Conservation (phyloP, 768 basidiomycete genomes). For the Boletus huronensis region DNA sequence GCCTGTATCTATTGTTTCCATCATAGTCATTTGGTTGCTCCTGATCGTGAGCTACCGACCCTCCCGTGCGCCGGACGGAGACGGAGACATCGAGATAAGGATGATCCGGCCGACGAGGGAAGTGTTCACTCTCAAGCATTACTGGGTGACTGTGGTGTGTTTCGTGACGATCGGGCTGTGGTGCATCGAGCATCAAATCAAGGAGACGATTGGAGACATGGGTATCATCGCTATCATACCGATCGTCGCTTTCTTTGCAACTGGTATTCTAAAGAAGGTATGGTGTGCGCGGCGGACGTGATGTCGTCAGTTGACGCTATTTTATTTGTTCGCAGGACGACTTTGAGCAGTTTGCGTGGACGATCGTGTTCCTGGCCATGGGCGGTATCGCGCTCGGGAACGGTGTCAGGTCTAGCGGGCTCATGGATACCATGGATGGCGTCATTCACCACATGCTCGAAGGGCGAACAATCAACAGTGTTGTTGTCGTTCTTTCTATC, state of each 20-base stretch:
- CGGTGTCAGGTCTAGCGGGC: conserved; percentile 85
- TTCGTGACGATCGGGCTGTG: conserved; percentile 82
- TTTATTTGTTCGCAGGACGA: conserved; percentile 58
- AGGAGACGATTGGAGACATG: conserved; percentile 87
- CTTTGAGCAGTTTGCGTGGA: conserved; percentile 93
- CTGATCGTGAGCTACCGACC: conserved; percentile 81
- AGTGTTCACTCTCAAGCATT: conserved; percentile 78
- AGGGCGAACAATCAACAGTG: conserved; percentile 61
- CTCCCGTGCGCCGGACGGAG: conserved; percentile 64
- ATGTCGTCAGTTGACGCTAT: background rate
- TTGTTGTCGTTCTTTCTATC: conserved; percentile 67
- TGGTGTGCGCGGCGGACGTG: conserved; percentile 3
- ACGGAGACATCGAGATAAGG: conserved; percentile 79
- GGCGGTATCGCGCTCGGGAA: conserved; percentile 96
- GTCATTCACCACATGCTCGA: conserved; percentile 57
- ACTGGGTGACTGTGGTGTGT: conserved; percentile 84
- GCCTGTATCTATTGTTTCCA: conserved; percentile 83
- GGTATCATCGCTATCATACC: conserved; percentile 95
- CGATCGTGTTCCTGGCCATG: conserved; percentile 95
- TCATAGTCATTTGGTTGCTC: conserved; percentile 89
- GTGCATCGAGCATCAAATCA: conserved; percentile 81
- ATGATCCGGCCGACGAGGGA: conserved; percentile 83
- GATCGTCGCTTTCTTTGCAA: conserved; percentile 89
- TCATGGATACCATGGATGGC: conserved; percentile 74
- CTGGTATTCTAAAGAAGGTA: conserved; percentile 91